A percentile compares a stretch with the other conserved stretches of the same genome.
phyloP scores from a whole-genome alignment of 2,329 filamentous ascomycete species.

The Arthrobotrys megalospora region DNA sequence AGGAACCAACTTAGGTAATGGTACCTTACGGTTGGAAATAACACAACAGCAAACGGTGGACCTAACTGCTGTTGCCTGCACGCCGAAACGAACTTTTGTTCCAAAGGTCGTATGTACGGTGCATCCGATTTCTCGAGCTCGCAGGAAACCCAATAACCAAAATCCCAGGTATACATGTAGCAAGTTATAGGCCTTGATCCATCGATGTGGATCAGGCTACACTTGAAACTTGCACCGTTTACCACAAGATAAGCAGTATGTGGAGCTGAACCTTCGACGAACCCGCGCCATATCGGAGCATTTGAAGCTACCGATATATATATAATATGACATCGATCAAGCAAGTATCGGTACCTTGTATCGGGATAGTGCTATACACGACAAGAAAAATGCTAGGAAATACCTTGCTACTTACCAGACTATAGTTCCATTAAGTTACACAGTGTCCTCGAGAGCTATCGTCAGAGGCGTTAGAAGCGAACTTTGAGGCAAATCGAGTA shows the following conservation, averaged over 20 bases:
- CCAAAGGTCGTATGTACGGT: conserved; percentile 10
- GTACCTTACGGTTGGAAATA: conserved; percentile 49
- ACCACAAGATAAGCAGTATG: conserved; percentile 35
- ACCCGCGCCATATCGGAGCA: conserved; percentile 34
- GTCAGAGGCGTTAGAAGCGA: conserved; percentile 48
- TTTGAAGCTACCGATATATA: conserved; percentile 17
- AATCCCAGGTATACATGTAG: conserved; percentile 30
- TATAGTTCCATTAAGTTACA: conserved; percentile 7
- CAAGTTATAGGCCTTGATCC: conserved; percentile 9
- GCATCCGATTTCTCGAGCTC: neutral
- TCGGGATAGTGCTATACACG: conserved; percentile 21
- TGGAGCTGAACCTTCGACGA: conserved; percentile 33
- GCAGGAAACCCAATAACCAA: neutral
- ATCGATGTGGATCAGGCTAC: conserved; percentile 27
- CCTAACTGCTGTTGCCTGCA: neutral
- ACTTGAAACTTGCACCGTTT: conserved; percentile 47
- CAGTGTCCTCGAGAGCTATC: conserved; percentile 16
- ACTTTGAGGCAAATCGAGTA: conserved; percentile 38
- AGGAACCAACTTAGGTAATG: conserved; percentile 22
- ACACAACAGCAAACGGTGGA: conserved; percentile 25
- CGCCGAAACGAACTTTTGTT: conserved; percentile 13
- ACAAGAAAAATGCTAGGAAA: conserved; percentile 22
- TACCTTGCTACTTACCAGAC: conserved; percentile 31
- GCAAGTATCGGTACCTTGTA: conserved; percentile 39
- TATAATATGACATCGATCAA: neutral